These are phyloP conservation scores for Monascus purpureus DNA, from an alignment of 495 filamentous ascomycete species.

Conservation along the genomic window DNA sequence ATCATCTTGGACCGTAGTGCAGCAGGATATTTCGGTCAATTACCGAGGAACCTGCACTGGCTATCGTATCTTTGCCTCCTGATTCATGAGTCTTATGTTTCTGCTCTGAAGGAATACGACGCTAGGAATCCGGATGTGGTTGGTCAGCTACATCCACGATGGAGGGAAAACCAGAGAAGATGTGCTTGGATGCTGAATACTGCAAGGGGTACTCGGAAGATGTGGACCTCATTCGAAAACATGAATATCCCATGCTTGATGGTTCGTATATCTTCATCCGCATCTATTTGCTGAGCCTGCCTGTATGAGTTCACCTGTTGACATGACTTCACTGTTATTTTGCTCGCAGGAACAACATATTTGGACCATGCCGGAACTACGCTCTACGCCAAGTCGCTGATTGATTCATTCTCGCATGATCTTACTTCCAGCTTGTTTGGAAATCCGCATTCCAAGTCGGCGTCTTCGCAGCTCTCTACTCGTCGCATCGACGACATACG, in stretches of 20 bases:
- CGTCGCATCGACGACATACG: slow-evolving; percentile 63
- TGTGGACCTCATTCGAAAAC: slow-evolving; percentile 52
- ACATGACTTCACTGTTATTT: not conserved
- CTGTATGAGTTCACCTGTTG: not conserved
- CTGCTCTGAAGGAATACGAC: too few species aligned
- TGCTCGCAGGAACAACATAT: slow-evolving; percentile 53
- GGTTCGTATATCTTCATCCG: slow-evolving; percentile 30
- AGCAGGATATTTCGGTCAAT: too few species aligned
- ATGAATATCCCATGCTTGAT: slow-evolving; percentile 75
- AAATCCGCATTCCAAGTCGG: slow-evolving; percentile 81
- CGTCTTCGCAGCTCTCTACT: slow-evolving; percentile 64
- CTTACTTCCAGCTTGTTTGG: slow-evolving; percentile 72
- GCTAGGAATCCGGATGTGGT: not conserved
- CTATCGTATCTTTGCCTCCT: too few species aligned
- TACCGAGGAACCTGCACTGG: too few species aligned
- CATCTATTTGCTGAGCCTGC: not conserved
- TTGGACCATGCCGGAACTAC: slow-evolving; percentile 92
- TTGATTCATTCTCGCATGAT: slow-evolving; percentile 61
- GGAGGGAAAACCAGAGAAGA: slow-evolving; percentile 1
- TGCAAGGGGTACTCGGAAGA: slow-evolving; percentile 42
- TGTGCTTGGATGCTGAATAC: slow-evolving; percentile 6
- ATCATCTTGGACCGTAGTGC: too few species aligned
- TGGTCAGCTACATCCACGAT: slow-evolving; percentile 4
- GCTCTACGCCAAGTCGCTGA: slow-evolving; percentile 62
- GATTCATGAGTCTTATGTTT: too few species aligned